Conservation (phyloP, 2,329 filamentous ascomycete species). For the Aspergillus sp. region DNA sequence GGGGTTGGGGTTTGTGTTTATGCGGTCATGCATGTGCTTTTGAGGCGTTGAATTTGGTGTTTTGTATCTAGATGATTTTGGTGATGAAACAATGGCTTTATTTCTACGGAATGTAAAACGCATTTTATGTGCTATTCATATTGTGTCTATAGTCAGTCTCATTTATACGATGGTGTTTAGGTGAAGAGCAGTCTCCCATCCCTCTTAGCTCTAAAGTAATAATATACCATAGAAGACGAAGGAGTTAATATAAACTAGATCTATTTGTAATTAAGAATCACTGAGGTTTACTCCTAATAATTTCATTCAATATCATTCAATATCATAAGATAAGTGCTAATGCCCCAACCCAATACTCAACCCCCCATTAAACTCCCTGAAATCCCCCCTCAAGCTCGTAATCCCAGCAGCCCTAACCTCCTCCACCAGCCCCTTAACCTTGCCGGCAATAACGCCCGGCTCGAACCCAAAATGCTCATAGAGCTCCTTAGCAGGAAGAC, state of each 20-base stretch:
- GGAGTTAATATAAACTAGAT: too few relatives aligned
- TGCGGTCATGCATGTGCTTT: neutral
- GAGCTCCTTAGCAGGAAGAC: constrained; percentile 20
- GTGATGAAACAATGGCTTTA: too few relatives aligned
- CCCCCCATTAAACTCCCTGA: constrained; percentile 14
- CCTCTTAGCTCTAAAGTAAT: too few relatives aligned
- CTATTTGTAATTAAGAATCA: too few relatives aligned
- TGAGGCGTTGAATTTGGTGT: neutral
- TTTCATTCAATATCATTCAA: too few relatives aligned
- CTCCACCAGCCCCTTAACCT: constrained; percentile 15
- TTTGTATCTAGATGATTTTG: neutral
- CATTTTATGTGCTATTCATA: too few relatives aligned
- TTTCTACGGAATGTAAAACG: too few relatives aligned
- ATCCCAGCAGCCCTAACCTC: constrained; percentile 16
- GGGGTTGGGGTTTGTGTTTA: neutral
- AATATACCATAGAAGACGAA: too few relatives aligned
- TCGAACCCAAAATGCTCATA: constrained; percentile 26
- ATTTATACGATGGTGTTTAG: too few relatives aligned
- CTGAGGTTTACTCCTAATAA: too few relatives aligned
- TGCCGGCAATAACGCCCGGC: constrained; percentile 5
- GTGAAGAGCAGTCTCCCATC: too few relatives aligned
- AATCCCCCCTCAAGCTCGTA: constrained; percentile 15
- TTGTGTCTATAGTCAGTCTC: too few relatives aligned
- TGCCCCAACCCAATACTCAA: neutral
- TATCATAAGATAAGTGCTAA: neutral